Percentiles rank a stretch among this genome's conserved stretches.
These are phyloP conservation scores for Exophiala alcalophila DNA, from an alignment of 2,329 filamentous ascomycete species.

Conservation along the genomic window DNA sequence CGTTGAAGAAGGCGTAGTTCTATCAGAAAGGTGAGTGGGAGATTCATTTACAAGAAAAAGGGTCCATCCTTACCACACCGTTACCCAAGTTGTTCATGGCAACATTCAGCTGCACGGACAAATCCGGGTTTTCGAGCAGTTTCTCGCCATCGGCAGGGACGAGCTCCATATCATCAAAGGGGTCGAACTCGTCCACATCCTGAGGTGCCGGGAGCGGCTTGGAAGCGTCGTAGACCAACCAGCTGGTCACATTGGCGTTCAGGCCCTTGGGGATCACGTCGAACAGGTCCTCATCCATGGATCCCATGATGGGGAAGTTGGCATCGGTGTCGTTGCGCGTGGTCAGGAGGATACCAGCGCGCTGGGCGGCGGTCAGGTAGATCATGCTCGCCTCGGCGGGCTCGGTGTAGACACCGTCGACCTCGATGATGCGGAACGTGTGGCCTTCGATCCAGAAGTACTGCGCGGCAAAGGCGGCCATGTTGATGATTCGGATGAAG, in stretches of 20 bases:
- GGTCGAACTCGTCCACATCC: conserved; percentile 59
- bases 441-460: conserved; percentile 50
- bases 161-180: conserved; percentile 70
- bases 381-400: conserved; percentile 59
- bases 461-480: conserved; percentile 63
- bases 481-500: conserved; percentile 68
- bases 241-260: conserved; percentile 58
- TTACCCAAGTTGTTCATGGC: conserved; percentile 66
- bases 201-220: conserved; percentile 51
- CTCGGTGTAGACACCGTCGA: conserved; percentile 69
- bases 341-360: conserved; percentile 55
- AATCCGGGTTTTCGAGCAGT: conserved; percentile 60
- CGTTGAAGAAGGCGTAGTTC: conserved; percentile 63
- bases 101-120: conserved; percentile 61
- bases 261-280: conserved; percentile 65
- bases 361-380: conserved; percentile 66
- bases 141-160: conserved; percentile 63
- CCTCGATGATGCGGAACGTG: conserved; percentile 67
- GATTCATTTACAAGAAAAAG: neutral
- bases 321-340: conserved; percentile 58
- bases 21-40: neutral
- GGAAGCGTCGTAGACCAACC: conserved; percentile 54
- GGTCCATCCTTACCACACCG: conserved; percentile 59
- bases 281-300: conserved; percentile 70
- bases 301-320: conserved; percentile 67